phyloP scores from a whole-genome alignment of 192 early-diverging fungal species.

The Glomus cerebriforme region DNA sequence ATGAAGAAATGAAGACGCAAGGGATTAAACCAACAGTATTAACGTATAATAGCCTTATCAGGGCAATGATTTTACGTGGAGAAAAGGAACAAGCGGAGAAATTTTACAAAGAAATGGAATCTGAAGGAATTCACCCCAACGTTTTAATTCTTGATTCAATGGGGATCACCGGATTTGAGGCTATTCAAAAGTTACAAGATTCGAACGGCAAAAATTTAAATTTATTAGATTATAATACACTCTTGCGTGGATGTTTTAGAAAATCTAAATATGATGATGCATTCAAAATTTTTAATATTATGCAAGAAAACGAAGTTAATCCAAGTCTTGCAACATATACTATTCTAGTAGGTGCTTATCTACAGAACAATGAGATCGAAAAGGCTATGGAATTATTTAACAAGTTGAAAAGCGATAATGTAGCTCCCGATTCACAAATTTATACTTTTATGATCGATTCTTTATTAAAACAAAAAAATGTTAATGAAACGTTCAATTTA shows the following conservation, averaged over 20 bases:
- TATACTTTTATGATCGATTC: conserved; percentile 31
- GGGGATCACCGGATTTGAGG: neutral
- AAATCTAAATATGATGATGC: conserved; percentile 38
- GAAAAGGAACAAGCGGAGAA: conserved; percentile 2
- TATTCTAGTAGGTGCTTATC: conserved; percentile 39
- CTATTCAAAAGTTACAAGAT: conserved; percentile 27
- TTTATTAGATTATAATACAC: conserved; percentile 40
- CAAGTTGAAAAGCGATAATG: conserved; percentile 35
- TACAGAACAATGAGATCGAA: conserved; percentile 29
- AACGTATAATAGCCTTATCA: conserved; percentile 33
- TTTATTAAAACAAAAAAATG: neutral
- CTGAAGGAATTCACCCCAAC: neutral
- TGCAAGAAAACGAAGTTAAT: conserved; percentile 26
- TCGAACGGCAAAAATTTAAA: neutral
- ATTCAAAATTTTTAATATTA: conserved; percentile 30
- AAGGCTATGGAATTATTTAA: conserved; percentile 43
- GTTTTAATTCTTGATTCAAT: conserved; percentile 15
- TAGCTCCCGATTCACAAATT: conserved; percentile 33
- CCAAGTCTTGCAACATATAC: conserved; percentile 41
- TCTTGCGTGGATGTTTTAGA: conserved; percentile 27
- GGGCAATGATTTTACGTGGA: neutral
- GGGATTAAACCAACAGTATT: conserved; percentile 31
- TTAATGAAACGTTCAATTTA: conserved; percentile 18
- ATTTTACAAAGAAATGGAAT: conserved; percentile 36
- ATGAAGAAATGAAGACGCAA: conserved; percentile 38